Conservation (phyloP, 2,329 filamentous ascomycete species). For the Epichloe elymi region DNA sequence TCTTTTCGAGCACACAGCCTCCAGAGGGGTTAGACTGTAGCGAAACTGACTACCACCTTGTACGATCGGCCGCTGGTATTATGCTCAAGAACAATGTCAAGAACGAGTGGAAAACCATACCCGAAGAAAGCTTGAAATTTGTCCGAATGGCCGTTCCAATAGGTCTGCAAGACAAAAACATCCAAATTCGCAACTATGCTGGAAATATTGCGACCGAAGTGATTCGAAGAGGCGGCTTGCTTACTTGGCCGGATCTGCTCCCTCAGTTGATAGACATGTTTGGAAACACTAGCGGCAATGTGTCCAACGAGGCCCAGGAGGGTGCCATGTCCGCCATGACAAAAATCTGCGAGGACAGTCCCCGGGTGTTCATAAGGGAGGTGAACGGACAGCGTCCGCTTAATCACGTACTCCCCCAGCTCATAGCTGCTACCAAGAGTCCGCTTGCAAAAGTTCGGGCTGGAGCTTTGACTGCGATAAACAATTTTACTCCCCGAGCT, state of each 20-base stretch:
- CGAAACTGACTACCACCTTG: slow-evolving; percentile 52
- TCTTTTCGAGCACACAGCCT: slow-evolving; percentile 61
- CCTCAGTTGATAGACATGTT: slow-evolving; percentile 71
- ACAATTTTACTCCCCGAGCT: slow-evolving; percentile 79
- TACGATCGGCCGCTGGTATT: slow-evolving; percentile 77
- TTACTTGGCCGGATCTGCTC: slow-evolving; percentile 84
- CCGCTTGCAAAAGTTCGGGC: slow-evolving; percentile 64
- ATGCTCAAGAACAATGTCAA: slow-evolving; percentile 94
- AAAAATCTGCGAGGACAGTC: slow-evolving; percentile 97
- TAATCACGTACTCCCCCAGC: slow-evolving; percentile 82
- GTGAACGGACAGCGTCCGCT: slow-evolving; percentile 82
- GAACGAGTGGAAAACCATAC: slow-evolving; percentile 60
- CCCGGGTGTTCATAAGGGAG: slow-evolving; percentile 70
- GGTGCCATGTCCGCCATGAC: slow-evolving; percentile 84
- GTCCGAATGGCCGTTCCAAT: slow-evolving; percentile 68
- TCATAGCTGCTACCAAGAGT: slow-evolving; percentile 76
- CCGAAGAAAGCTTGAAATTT: slow-evolving; percentile 58
- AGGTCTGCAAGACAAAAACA: slow-evolving; percentile 67
- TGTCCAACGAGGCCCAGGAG: slow-evolving; percentile 65
- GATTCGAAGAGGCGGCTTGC: slow-evolving; percentile 68
- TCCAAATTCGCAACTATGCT: slow-evolving; percentile 75
- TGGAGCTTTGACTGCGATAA: slow-evolving; percentile 71
- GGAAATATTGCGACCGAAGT: slow-evolving; percentile 93
- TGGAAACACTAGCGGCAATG: slow-evolving; percentile 55
- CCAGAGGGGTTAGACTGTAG: slow-evolving; percentile 48